Evolutionary conservation across 805 yeast genomes (phyloP), one percentile per base, ranked within the genome.

Genomic region (Saccharomycopsis microspora): DNA sequence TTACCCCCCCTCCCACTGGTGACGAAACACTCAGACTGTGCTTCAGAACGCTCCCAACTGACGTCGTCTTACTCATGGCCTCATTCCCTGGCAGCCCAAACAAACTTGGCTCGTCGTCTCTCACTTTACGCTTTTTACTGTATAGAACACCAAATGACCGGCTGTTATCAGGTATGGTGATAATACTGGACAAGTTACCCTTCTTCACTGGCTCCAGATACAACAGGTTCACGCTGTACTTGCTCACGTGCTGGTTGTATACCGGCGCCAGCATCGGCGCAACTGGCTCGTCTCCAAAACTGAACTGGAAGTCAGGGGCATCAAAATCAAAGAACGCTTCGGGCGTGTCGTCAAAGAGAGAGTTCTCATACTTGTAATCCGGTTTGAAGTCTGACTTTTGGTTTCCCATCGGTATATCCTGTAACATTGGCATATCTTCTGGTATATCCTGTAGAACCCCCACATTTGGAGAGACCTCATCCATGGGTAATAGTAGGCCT

Each of bases 101-200:
- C 28, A 42, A 42, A 32, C 37, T 42, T 10, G 29, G 29, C 19
- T 8, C 28, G 33, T 50, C 43, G n/a, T 36, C 47, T 7, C 45
- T 42, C 19, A 51, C 50, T 35, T 51, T 51, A 4, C 54, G 44
- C 37, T 51, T 51, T 38, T 51, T 51, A 34, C 29, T 35, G 38
- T 51, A 51, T 28, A 49, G 30, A 6, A 42, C 52, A 11, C 46
- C 54, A 39, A 51, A 51, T 6, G 54, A 51, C 5, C 37, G 45
- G 27, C 48, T 39, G 32, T 51, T 51, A 41, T 51, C 54, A 3
- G 54, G 54, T 39, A 51, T 51, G 5, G 54, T 51, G 11, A 51
- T 41, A 35, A 51, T 38, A 38, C 48, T 43, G 4, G 54, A 49
- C 47, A 51, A 30, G 34, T 44, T 47, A 27, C 52, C 54, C 41